Evolutionary conservation across 2,329 filamentous ascomycete species (phyloP).

Genomic region (Diaporthe destruens): DNA sequence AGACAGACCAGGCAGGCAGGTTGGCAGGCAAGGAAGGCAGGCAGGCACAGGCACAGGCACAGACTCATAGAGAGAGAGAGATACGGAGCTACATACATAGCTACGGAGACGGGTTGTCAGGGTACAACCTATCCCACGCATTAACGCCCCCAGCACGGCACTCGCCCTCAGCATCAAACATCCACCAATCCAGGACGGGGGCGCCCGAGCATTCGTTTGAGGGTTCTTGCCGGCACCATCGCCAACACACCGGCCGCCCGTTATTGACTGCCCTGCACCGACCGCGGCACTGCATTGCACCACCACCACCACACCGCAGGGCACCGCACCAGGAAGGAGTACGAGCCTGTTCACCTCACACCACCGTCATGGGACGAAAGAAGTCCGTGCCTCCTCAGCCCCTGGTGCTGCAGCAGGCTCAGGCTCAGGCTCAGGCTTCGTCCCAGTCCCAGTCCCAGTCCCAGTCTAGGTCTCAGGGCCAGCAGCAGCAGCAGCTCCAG

Average conservation of each 20-base stretch:
- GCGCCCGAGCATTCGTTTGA: conserved; percentile 28
- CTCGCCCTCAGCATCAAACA: conserved; percentile 31
- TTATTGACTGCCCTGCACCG: not conserved
- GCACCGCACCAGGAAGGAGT: not conserved
- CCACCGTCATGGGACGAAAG: conserved; percentile 40
- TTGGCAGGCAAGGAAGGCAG: not conserved
- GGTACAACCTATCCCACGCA: conserved; percentile 24
- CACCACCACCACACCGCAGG: not conserved
- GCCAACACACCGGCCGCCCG: conserved; percentile 20
- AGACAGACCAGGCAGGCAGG: not conserved
- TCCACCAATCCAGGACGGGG: conserved; percentile 7
- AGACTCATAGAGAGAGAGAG: no score
- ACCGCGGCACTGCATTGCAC: not conserved
- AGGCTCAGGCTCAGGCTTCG: conserved; percentile 18
- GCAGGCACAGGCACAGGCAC: not conserved
- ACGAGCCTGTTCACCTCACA: conserved; percentile 7
- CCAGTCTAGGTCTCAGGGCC: conserved; percentile 1
- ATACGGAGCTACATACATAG: no score
- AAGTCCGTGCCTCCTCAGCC: conserved; percentile 40
- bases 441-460: not conserved
- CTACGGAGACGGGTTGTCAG: not conserved
- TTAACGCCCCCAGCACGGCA: conserved; percentile 24
- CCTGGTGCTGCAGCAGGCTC: conserved; percentile 27
- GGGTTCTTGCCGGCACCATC: conserved; percentile 30
- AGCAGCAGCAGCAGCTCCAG: conserved; percentile 4